Base-by-base conservation (phyloP, 495 filamentous ascomycete genomes). In the Penicillium chermesinum region DNA sequence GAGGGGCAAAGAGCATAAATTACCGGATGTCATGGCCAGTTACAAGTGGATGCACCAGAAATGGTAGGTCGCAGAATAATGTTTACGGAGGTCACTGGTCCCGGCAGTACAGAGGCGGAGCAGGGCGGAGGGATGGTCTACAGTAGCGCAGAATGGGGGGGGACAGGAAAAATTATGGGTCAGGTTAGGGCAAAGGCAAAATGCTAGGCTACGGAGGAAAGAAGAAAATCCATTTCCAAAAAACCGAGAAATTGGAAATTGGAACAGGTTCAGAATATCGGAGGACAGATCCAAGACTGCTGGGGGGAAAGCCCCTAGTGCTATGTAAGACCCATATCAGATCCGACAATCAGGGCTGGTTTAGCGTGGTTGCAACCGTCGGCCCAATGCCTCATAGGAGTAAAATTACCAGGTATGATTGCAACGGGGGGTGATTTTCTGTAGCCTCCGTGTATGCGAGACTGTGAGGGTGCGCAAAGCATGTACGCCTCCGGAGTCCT, bases 11-110 rank as follows among this genome's bases (percentile, higher is more conserved):
- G 37, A 52, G 44, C 38, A 25, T 17, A 48, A 54, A 68, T 62
- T 62, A 63, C 63, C 58, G 60, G 62, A 70, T 72, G 69, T 72
- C 65, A 72, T 66, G 69, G 66, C 65, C 61, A 41, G 48, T 51
- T 57, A 58, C 52, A 66, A 66, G 66, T 69, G 67, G 69, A 67
- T 70, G 62, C 67, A 58, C 62, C 57, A 57, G 41, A 60, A 60
- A 57, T 36, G 56, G 53, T 62, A 62, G 50, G 59, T 62, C 52
- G 56, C 52, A 62, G 55, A 50, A 47, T 55, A 52, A 62, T 59
- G 59, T 56, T 57, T 49, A 58, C 52, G 41, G 53, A 49, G 48
- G 41, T 20, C 46, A 43, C 56, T 46, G 37, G 30, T 47, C n/a
- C n/a, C n/a, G n/a, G n/a, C n/a, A n/a, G n/a, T n/a, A n/a, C n/a